Base-by-base conservation (phyloP, 1,284 basidiomycete species). In the Malassezia arunalokei region DNA sequence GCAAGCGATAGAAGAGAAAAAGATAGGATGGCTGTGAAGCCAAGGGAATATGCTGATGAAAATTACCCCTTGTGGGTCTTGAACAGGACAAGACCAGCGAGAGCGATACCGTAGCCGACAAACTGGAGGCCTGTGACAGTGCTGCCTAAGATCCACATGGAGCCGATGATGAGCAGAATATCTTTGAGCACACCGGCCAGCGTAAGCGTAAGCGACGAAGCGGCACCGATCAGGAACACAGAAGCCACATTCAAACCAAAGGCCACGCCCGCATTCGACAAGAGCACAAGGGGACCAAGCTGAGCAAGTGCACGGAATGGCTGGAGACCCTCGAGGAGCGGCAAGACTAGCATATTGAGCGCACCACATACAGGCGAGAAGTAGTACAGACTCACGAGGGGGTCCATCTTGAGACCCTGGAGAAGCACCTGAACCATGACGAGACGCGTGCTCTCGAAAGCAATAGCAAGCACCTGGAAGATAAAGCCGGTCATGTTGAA, bases 351-450 rank as follows among this genome's bases (percentile, higher is more conserved):
- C 33, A 87, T 79, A 76, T 95, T 96, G 78, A 96, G 85, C 56
- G 79, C 74, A 1, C 91, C 90, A 73, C 92, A 96, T 50, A 96
- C 77, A 48, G 73, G 74, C 2, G 68, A 66, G 56, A 76, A 73
- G 79, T 94, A 96, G 77, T 95, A 87, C 51, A 96, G 78, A 31
- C 88, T 94, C 27, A 92, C 88, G 29, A 95, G 80, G 3, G 91
- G 91, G 75, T 94, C 88, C 90, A 95, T 73, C 67, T 95, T 92
- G 74, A 94, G 78, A 44, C 90, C 90, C 74, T 96, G 91, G 2
- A 96, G 79, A 39, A 96, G 81, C 52, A 92, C 83, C 74, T 96
- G 86, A 60, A 96, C 94, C 85, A 96, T 90, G 40, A 96, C 89
- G 15, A 96, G 81, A 45, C 91, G 83, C 31, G 85, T 86, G 2